Base-by-base conservation (phyloP, 2,329 filamentous ascomycete genomes). In the Emergomyces orientalis region DNA sequence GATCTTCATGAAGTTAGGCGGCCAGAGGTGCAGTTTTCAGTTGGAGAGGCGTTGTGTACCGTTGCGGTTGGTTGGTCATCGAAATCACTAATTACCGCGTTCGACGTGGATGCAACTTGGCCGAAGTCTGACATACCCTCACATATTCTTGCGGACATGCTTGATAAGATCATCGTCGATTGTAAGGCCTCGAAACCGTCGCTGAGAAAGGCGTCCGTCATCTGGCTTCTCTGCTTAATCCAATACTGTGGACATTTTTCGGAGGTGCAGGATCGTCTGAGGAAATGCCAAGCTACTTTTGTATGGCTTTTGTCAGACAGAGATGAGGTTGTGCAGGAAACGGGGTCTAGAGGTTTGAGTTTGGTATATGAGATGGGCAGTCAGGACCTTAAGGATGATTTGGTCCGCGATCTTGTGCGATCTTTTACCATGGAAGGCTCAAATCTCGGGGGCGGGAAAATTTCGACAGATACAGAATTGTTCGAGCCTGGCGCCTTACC, bases 321-420 rank as follows among this genome's bases (percentile, higher is more conserved):
- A 25, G 94, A 99, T 70, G 92, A 97, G 71, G 84, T 97, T 9
- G 91, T 97, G 0, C 94, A 99, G 74, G 94, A 99, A 75, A 95
- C 91, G 4, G 92, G 94, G 3, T 96, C 93, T 0, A 83, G 93
- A 63, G 94, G 94, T 0, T 81, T 99, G 37, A 87, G 90, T n/a
- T 76, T 97, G 57, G 91, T 97, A 1, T 99, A 97, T 72, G 92
- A 97, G 70, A 91, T 91, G 73, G 94, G 94, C 0, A 90, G 96
- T 69, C 83, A 87, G 34, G 83, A 83, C 0, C 81, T 97, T 25
- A 93, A 90, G 73, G 87, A 90, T 63, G 87, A 91, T 57, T 81
- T 99, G 34, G 90, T 96, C 2, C 88, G 88, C 63, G 93, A 97
- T 70, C 82, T 99, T 2, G 90, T 97, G 0, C 85, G 89, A 8